Conservation (phyloP, 805 yeast species). For the Tetrapisispora pingtungensis region DNA sequence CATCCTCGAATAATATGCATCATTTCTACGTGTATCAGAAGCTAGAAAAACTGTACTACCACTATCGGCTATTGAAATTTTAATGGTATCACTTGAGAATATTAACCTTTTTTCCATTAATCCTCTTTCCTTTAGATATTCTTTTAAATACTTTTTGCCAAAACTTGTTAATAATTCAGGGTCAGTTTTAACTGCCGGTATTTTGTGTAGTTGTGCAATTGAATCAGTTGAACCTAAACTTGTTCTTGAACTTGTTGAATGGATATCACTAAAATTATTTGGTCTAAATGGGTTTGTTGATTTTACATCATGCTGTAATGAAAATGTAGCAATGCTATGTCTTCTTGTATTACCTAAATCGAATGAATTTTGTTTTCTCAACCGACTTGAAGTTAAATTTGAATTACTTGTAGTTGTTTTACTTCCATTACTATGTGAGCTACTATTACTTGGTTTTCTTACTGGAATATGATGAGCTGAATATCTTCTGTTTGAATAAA, state of each 20-base stretch:
- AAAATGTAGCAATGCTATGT: conserved; percentile 1
- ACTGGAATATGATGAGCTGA: conserved; percentile 1
- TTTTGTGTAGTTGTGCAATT: neutral
- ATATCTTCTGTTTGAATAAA: neutral
- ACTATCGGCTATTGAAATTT: conserved; percentile 25
- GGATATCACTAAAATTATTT: neutral
- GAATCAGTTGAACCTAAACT: neutral
- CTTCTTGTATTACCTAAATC: neutral
- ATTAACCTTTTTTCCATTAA: conserved; percentile 12
- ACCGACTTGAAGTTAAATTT: neutral
- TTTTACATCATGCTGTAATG: neutral
- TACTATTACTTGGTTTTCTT: neutral
- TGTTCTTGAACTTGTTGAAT: neutral
- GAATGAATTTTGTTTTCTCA: neutral
- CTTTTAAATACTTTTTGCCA: neutral
- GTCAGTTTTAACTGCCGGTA: neutral
- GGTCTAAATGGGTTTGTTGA: neutral
- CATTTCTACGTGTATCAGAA: conserved; percentile 21
- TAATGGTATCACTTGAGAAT: conserved; percentile 11
- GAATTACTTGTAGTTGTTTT: neutral
- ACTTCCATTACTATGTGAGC: neutral
- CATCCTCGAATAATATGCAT: conserved; percentile 20
- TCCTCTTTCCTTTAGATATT: conserved; percentile 21
- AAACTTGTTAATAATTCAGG: neutral
- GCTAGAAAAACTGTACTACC: conserved; percentile 31